These are phyloP conservation scores for Takashimella koratensis DNA, from an alignment of 1,284 basidiomycete genomes.

Conservation along the genomic window DNA sequence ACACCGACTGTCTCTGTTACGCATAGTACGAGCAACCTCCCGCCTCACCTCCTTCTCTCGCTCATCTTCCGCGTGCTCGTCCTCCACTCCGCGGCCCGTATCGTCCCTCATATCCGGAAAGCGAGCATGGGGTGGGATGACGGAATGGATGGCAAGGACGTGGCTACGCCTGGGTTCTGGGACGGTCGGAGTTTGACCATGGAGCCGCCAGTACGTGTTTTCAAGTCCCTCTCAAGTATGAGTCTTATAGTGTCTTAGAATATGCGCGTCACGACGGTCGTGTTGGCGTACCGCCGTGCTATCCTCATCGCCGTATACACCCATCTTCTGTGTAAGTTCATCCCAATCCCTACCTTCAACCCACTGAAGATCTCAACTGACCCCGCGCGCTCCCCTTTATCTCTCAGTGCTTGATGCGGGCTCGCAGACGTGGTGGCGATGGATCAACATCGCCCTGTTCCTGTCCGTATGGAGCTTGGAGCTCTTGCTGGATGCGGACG, in stretches of 20 bases:
- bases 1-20: no score
- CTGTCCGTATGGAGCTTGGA: slow-evolving; percentile 49
- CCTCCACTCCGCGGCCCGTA: slow-evolving; percentile 77
- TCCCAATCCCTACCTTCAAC: background rate
- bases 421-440: slow-evolving; percentile 50
- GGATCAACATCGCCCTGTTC: slow-evolving; percentile 49
- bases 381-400: no score
- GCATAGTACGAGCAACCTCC: slow-evolving; percentile 35
- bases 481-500: slow-evolving; percentile 47
- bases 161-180: slow-evolving; percentile 37
- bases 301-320: slow-evolving; percentile 51
- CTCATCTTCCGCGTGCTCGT: slow-evolving; percentile 77
- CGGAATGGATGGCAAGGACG: slow-evolving; percentile 17
- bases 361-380: no score
- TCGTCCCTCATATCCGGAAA: slow-evolving; percentile 66
- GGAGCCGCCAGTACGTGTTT: slow-evolving; percentile 45
- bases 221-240: background rate
- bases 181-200: slow-evolving; percentile 43
- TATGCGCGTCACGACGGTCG: slow-evolving; percentile 46
- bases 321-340: slow-evolving; percentile 44
- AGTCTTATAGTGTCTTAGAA: slow-evolving; percentile 20
- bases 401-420: slow-evolving; percentile 50
- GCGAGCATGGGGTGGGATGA: slow-evolving; percentile 45
- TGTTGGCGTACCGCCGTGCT: slow-evolving; percentile 46
- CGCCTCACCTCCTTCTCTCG: slow-evolving; percentile 59